Percentiles rank a stretch among this genome's conserved stretches.
phyloP scores from a whole-genome alignment of 1,284 basidiomycete genomes.

The Butyriboletus appendiculatus region DNA sequence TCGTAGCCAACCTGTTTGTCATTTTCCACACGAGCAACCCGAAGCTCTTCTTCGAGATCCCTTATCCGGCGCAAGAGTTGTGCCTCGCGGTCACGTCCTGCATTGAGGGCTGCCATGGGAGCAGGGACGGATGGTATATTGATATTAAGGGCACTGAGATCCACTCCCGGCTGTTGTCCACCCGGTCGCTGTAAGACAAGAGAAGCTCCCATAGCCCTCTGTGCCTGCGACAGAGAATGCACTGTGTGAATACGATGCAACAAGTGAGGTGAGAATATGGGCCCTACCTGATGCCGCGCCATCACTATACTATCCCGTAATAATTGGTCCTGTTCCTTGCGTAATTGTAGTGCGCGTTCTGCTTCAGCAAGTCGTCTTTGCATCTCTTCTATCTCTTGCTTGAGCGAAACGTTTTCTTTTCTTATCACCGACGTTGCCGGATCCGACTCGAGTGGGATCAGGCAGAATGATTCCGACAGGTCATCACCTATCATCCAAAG shows the following conservation, averaged over 20 bases:
- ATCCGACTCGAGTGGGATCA: slow-evolving; percentile 64
- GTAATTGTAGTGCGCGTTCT: slow-evolving; percentile 60
- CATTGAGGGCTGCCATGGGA: slow-evolving; percentile 51
- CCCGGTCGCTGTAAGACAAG: slow-evolving; percentile 48
- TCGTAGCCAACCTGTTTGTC: slow-evolving; percentile 70
- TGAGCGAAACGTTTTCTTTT: slow-evolving; percentile 65
- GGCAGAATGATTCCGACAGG: slow-evolving; percentile 73
- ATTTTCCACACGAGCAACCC: slow-evolving; percentile 64
- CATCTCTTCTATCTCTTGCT: slow-evolving; percentile 55
- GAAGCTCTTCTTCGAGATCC: slow-evolving; percentile 74
- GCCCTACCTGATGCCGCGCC: slow-evolving; percentile 69
- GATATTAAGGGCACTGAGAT: slow-evolving; percentile 55
- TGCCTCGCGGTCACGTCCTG: slow-evolving; percentile 58
- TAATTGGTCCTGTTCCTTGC: slow-evolving; percentile 75
- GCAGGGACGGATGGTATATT: slow-evolving; percentile 50
- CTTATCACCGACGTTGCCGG: slow-evolving; percentile 50
- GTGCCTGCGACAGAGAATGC: slow-evolving; percentile 50
- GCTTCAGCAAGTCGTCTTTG: slow-evolving; percentile 58
- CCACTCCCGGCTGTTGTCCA: slow-evolving; percentile 40
- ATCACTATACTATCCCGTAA: slow-evolving; percentile 76
- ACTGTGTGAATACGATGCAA: not conserved
- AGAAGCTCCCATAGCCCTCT: slow-evolving; percentile 73
- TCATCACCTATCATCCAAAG: slow-evolving; percentile 49
- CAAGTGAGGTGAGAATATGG: not conserved
- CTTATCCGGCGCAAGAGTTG: slow-evolving; percentile 60